A percentile compares a stretch with the other conserved stretches of the same genome.
phyloP scores from a whole-genome alignment of 23 red algal genomes.

The Gracilariopsis chorda region DNA sequence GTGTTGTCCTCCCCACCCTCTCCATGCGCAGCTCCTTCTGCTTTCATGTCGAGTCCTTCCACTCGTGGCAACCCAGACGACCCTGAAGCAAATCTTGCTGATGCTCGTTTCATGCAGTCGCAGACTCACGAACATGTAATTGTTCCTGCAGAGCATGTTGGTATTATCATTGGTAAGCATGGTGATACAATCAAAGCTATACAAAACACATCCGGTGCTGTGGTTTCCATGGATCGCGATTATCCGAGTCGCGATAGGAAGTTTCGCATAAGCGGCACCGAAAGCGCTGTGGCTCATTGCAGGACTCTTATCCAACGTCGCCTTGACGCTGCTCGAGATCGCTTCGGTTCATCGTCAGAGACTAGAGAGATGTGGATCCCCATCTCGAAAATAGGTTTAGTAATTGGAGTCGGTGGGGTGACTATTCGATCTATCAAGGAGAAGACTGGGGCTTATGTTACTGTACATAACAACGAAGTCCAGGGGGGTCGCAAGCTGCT shows the following conservation, averaged over 20 bases:
- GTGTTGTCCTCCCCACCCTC: neutral
- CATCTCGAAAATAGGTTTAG: conserved; percentile 61
- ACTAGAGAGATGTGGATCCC: conserved; percentile 82
- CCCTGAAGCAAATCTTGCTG: neutral
- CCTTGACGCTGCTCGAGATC: conserved; percentile 34
- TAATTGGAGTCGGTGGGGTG: conserved; percentile 67
- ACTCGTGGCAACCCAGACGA: neutral
- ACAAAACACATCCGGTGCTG: conserved; percentile 46
- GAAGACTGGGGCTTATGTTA: conserved; percentile 47
- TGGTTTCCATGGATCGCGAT: conserved; percentile 39
- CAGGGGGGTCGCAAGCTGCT: conserved; percentile 65
- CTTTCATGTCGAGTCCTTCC: neutral
- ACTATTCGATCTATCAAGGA: conserved; percentile 78
- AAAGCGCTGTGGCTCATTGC: conserved; percentile 45
- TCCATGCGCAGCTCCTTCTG: neutral
- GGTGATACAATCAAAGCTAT: conserved; percentile 79
- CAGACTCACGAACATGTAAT: conserved; percentile 18
- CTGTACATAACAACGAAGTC: conserved; percentile 72
- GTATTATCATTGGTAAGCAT: conserved; percentile 78
- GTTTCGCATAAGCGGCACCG: conserved; percentile 53
- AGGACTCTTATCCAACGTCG: conserved; percentile 30
- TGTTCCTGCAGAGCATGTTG: conserved; percentile 74
- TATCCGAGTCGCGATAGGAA: conserved; percentile 45
- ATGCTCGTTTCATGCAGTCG: neutral
- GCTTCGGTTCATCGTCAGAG: neutral